phyloP scores from a whole-genome alignment of 441 rosid species.

The Biscutella laevigata region DNA sequence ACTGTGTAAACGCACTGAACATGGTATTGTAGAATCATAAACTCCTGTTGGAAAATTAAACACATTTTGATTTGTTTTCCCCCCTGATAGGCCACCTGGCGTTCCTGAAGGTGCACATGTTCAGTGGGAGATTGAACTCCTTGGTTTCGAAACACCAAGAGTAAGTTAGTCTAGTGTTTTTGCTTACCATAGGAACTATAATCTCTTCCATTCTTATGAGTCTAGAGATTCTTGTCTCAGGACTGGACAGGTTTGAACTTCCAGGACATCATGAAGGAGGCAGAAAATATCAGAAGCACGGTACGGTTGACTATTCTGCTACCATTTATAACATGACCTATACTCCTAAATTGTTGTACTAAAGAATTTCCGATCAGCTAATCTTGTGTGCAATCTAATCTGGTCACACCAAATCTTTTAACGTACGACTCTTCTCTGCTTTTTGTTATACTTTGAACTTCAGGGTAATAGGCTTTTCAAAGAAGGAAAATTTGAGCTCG shows the following conservation, averaged over 20 bases:
- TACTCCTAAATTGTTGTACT: neutral
- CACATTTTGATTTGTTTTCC: constrained; percentile 11
- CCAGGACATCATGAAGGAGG: constrained; percentile 84
- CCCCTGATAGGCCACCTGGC: constrained; percentile 53
- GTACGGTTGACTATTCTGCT: constrained; percentile 33
- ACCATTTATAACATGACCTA: neutral
- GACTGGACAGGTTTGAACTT: constrained; percentile 98
- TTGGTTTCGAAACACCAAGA: constrained; percentile 91
- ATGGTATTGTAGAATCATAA: neutral
- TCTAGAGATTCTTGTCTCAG: constrained; percentile 33
- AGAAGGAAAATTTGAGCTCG: constrained; percentile 92
- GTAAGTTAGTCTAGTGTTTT: constrained; percentile 32
- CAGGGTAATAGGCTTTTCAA: constrained; percentile 94
- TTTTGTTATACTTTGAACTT: constrained; percentile 26
- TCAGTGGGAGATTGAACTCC: constrained; percentile 95
- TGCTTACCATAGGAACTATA: neutral
- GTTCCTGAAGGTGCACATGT: constrained; percentile 87
- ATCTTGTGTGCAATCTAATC: neutral
- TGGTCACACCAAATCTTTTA: neutral
- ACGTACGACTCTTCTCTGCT: neutral
- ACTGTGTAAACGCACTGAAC: neutral
- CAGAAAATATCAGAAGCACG: constrained; percentile 77
- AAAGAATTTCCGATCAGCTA: neutral
- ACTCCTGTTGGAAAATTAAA: neutral
- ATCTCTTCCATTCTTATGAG: neutral